These are phyloP conservation scores for Naganishia albida DNA, from an alignment of 1,284 basidiomycete species.

Conservation along the genomic window DNA sequence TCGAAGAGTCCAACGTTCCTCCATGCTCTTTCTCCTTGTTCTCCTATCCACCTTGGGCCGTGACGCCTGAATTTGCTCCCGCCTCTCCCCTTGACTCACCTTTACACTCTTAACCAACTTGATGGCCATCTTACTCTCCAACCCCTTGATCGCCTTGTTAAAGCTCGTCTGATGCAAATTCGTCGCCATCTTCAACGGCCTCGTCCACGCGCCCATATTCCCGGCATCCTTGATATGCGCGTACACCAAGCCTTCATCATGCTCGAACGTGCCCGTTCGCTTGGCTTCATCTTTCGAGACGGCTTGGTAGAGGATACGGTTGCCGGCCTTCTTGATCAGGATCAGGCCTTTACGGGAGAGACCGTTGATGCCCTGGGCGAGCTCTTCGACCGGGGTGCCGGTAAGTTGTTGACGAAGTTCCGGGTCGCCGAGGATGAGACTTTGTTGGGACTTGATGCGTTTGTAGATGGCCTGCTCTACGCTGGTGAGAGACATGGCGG, in stretches of 20 bases:
- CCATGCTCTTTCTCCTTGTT: no score
- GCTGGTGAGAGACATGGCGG: slow-evolving; percentile 22
- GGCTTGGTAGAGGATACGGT: slow-evolving; percentile 20
- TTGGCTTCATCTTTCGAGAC: slow-evolving; percentile 32
- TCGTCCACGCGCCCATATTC: slow-evolving; percentile 31
- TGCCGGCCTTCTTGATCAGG: slow-evolving; percentile 21
- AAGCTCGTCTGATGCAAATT: slow-evolving; percentile 37
- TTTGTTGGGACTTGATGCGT: slow-evolving; percentile 15
- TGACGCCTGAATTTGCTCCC: not conserved
- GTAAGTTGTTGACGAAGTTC: slow-evolving; percentile 9
- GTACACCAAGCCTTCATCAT: slow-evolving; percentile 30
- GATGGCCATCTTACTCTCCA: slow-evolving; percentile 48
- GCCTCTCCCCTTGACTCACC: slow-evolving; percentile 36
- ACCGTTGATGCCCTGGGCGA: slow-evolving; percentile 25
- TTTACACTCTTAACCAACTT: slow-evolving; percentile 51
- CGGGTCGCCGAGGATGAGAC: slow-evolving; percentile 18
- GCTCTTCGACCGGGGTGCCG: slow-evolving; percentile 8
- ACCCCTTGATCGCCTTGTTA: slow-evolving; percentile 43
- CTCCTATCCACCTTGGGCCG: not conserved
- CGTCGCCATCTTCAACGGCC: slow-evolving; percentile 30
- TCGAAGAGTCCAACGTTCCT: no score
- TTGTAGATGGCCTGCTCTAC: slow-evolving; percentile 25
- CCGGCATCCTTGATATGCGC: slow-evolving; percentile 27
- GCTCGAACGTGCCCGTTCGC: slow-evolving; percentile 29
- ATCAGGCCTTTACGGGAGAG: slow-evolving; percentile 27